Evolutionary conservation across 306 rosid species (phyloP).

Genomic region (Benincasa hispida): DNA sequence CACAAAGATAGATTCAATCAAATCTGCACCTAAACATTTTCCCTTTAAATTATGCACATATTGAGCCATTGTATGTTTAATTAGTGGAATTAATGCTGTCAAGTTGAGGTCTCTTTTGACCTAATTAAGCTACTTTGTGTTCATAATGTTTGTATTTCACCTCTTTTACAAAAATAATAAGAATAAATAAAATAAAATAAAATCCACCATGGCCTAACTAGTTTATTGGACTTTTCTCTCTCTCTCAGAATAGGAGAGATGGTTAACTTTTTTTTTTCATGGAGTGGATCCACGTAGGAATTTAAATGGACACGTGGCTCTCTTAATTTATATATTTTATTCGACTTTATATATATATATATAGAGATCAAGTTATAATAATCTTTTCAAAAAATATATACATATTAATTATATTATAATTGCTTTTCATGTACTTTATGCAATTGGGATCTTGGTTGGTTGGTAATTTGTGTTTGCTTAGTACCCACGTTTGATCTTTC

Average conservation of each 20-base stretch:
- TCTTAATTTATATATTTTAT: neutral
- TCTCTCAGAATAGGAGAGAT: neutral
- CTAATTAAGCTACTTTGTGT: neutral
- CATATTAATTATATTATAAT: no score
- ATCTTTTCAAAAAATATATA: no score
- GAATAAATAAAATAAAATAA: neutral
- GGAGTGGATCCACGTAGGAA: neutral
- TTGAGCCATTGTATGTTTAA: neutral
- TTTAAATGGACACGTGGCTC: neutral
- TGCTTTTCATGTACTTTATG: neutral
- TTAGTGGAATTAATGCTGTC: neutral
- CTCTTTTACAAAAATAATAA: neutral
- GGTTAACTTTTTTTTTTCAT: neutral
- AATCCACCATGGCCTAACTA: neutral
- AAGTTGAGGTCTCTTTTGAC: neutral
- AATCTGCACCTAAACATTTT: no score
- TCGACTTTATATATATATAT: neutral
- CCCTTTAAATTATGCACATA: neutral
- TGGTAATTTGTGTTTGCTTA: neutral
- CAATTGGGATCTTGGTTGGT: neutral
- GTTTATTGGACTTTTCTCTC: neutral
- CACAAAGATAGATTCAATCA: no score
- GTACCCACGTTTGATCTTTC: neutral
- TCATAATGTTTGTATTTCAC: neutral
- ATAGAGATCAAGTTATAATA: no score